These are phyloP conservation scores for Massariosphaeria phaeospora DNA, from an alignment of 495 filamentous ascomycete genomes.

Conservation along the genomic window DNA sequence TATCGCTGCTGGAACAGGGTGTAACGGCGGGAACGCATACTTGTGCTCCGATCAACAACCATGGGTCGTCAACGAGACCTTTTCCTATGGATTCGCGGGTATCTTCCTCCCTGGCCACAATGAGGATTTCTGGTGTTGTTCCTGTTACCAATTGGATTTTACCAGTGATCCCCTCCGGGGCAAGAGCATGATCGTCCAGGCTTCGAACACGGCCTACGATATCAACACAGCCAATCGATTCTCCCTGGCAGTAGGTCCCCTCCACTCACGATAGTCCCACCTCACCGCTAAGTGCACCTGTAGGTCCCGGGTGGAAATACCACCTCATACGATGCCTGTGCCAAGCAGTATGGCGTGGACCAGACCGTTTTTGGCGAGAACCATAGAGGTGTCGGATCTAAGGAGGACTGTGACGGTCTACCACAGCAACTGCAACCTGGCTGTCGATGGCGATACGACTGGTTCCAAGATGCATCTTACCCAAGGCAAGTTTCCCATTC, in stretches of 20 bases:
- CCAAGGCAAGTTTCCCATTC: constrained; percentile 37
- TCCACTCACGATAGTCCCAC: neutral
- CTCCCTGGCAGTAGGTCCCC: constrained; percentile 24
- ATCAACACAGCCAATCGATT: constrained; percentile 34
- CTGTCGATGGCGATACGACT: constrained; percentile 65
- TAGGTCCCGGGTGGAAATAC: constrained; percentile 36
- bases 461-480: constrained; percentile 58
- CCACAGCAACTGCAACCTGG: constrained; percentile 53
- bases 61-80: constrained; percentile 55
- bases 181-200: constrained; percentile 65
- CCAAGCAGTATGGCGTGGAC: constrained; percentile 52
- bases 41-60: constrained; percentile 58
- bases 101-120: constrained; percentile 50
- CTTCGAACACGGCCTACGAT: constrained; percentile 54
- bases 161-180: constrained; percentile 36
- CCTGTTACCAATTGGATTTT: constrained; percentile 53
- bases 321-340: constrained; percentile 54
- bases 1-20: constrained; percentile 37
- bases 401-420: constrained; percentile 51
- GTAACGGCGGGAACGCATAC: constrained; percentile 54
- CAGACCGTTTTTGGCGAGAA: constrained; percentile 49
- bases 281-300: neutral
- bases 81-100: constrained; percentile 61
- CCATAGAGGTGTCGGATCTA: constrained; percentile 50
- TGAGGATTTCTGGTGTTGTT: constrained; percentile 58